Evolutionary conservation across 129 eudicot genomes (phyloP), one percentile per base, ranked within the genome.

Genomic region (Escallonia rubra): DNA sequence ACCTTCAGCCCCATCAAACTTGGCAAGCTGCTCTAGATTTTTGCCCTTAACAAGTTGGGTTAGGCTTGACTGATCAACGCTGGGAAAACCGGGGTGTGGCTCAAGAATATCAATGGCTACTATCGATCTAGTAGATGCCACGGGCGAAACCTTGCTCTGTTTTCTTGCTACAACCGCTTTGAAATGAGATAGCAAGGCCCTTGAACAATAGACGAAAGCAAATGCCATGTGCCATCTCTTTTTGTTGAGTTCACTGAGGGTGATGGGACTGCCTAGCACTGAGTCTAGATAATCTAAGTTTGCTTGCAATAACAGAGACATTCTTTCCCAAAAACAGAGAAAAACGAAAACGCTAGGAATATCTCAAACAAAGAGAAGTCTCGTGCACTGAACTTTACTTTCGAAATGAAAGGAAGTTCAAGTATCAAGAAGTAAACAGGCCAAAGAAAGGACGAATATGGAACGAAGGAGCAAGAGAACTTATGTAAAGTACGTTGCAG

Each of bases 221-320:
- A 73, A 70, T 45, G 89, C 89, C 68, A 58, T 38, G 48, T 71
- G 78, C 85, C 85, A 83, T 64, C 82, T 74, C 69, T 70, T 77
- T 59, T 76, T 72, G 57, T 72, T 76, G 57, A 67, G 73, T n/a
- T 46, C 16, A 12, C 61, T 74, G 3, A 50, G 60, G n/a, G 40
- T 47, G 63, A 47, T 60, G 14, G 69, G 48, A 7, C 59, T 15
- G 11, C 41, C 41, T 8, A 43, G 65, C 9, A 74, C 8, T 0
- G 62, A 60, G 34, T 75, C 69, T 16, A 61, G 51, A 69, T 41
- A 60, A 43, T 9, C 55, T 4, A 38, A 9, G 41, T 47, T 75
- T 46, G 63, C 23, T 46, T 56, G 42, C 0, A 63, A 41, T 15
- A 61, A 16, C n/a, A 51, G 5, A 40, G 67, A 12, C 74, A 70